Percentiles rank a stretch among this genome's conserved stretches.
These are phyloP conservation scores for Dothideomycetidae sp. DNA, from an alignment of 2,329 filamentous ascomycete genomes.

Conservation along the genomic window DNA sequence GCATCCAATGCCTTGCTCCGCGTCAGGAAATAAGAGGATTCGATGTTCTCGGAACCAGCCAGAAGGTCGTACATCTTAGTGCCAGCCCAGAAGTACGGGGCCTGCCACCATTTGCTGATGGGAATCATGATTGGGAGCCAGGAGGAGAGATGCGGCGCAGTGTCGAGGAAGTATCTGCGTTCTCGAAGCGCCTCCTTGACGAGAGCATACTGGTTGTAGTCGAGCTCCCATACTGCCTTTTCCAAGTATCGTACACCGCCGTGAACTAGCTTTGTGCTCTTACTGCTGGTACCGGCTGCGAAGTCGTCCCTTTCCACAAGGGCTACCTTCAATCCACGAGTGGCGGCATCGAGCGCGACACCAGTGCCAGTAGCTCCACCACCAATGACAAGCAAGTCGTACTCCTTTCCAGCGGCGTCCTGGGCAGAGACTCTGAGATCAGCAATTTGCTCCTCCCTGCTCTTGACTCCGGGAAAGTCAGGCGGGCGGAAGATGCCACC, in stretches of 20 bases:
- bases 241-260: conserved; percentile 74
- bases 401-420: conserved; percentile 36
- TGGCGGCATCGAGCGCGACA: conserved; percentile 68
- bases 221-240: conserved; percentile 73
- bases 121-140: conserved; percentile 77
- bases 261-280: conserved; percentile 78
- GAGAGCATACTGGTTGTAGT: conserved; percentile 61
- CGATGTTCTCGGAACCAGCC: conserved; percentile 74
- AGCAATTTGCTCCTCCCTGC: conserved; percentile 49
- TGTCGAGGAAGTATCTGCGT: conserved; percentile 70
- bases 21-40: conserved; percentile 77
- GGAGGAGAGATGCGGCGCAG: conserved; percentile 65
- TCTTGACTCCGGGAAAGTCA: conserved; percentile 48
- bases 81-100: conserved; percentile 63
- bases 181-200: conserved; percentile 72
- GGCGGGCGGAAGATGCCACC: conserved; percentile 55
- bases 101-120: conserved; percentile 70
- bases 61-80: conserved; percentile 76
- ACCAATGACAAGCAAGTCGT: conserved; percentile 67
- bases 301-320: conserved; percentile 76
- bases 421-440: conserved; percentile 39
- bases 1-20: conserved; percentile 74
- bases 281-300: conserved; percentile 66
- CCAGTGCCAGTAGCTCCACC: conserved; percentile 67
- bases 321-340: conserved; percentile 64